Evolutionary conservation across 257 asterid genomes (phyloP).

Genomic region (Lantana camara): DNA sequence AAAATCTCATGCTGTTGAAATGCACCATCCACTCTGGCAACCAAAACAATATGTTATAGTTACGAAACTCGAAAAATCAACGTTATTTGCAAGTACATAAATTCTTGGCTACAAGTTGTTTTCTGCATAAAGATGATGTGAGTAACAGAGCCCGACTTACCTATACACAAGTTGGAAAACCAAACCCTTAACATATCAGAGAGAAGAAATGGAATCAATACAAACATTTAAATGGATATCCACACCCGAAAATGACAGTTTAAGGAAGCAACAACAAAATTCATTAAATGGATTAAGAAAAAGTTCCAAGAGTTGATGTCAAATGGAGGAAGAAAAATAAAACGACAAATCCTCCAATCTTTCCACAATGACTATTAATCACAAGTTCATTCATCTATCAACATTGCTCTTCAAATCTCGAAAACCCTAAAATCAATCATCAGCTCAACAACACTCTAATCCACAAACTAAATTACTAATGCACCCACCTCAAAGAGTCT

Average conservation of each 20-base stretch:
- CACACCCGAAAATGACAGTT: neutral
- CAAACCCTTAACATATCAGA: neutral
- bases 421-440: neutral
- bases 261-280: neutral
- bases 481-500: too few species aligned
- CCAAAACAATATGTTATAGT: slow-evolving; percentile 20
- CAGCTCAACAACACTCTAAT: slow-evolving; percentile 1
- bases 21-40: slow-evolving; percentile 57
- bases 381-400: neutral
- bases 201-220: neutral
- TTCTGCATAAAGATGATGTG: neutral
- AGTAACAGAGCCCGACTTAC: slow-evolving; percentile 54
- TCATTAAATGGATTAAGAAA: neutral
- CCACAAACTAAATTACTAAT: too few species aligned
- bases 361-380: neutral
- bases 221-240: neutral
- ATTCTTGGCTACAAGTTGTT: neutral
- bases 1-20: slow-evolving; percentile 93
- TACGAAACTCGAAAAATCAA: slow-evolving; percentile 22
- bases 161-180: slow-evolving; percentile 17
- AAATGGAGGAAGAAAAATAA: slow-evolving; percentile 21
- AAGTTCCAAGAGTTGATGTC: neutral
- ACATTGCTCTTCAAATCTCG: neutral
- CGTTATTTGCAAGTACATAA: slow-evolving; percentile 14
- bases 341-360: neutral